Base-by-base conservation (phyloP, 371 early-diverging fungal genomes). In the Conidiobolus incongruus region DNA sequence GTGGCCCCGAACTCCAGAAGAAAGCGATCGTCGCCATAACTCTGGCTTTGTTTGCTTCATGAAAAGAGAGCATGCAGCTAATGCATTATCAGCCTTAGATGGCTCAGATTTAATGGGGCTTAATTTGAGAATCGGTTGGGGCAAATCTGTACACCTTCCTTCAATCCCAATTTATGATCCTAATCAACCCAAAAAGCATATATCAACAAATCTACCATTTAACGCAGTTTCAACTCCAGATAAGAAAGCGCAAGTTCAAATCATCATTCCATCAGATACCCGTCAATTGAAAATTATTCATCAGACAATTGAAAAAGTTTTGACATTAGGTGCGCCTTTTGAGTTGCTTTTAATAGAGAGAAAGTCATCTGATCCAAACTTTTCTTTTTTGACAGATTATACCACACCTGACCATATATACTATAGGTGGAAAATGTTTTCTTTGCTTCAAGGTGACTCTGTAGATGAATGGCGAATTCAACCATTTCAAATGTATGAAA, bases 31-130 rank as follows among this genome's bases (percentile, higher is more conserved):
- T 12, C 23, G 35, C 1, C 61, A 77, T 11, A 81, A 83, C 49
- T 77, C 74, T 46, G 90, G 85, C 3, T 91, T 91, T 62, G 85
- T 93, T 11, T 75, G 84, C 45, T 93, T 85, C 51, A 90, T 90
- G 89, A 65, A 65, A 8, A 63, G 90, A 15, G 47, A 50, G 0
- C 69, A 70, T 51, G 93, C 93, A 1, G 75, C 65, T 8, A 52
- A 60, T 19, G 91, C 93, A 0, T 47, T 85, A 19, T 53, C 62
- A 40, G 62, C 55, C 7, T 59, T 89, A 67, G 78, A 89, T 43
- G 87, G 88, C 8, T 62, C 62, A 31, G 63, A 59, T 3, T 38
- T 93, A 3, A 47, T 66, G 26, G 85, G 77, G 0, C 59, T 67
- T 45, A 32, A 51, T 0, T 55, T 87, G 58, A 63, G 72, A 24